These are phyloP conservation scores for Aechmea fasciata DNA, from an alignment of 176 grass and related monocot species.

Conservation along the genomic window DNA sequence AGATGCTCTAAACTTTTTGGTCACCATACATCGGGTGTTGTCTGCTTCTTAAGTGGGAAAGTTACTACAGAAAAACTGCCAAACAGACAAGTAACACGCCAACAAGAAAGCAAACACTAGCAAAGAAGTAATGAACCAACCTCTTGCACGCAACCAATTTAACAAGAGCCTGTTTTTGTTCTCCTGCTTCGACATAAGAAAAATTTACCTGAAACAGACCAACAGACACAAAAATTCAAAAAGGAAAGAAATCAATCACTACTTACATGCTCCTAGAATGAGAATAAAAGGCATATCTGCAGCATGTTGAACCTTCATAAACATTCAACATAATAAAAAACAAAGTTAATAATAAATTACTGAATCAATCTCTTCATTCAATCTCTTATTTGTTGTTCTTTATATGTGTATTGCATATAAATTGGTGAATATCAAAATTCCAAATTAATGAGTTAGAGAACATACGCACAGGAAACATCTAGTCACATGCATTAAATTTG, in stretches of 20 bases:
- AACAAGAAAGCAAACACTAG: not conserved
- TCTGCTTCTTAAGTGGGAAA: too few species aligned
- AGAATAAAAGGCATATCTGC: not conserved
- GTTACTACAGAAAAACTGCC: not conserved
- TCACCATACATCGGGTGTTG: too few species aligned
- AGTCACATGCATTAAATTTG: too few species aligned
- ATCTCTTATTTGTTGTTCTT: too few species aligned
- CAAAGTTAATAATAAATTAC: too few species aligned
- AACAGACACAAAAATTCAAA: not conserved
- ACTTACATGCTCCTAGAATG: not conserved
- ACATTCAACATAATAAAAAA: too few species aligned
- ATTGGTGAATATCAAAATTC: too few species aligned
- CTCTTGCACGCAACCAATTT: constrained; percentile 89
- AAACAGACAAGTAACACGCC: not conserved
- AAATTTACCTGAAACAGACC: constrained; percentile 59
- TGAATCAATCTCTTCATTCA: too few species aligned
- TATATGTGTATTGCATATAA: too few species aligned
- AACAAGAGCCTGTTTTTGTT: constrained; percentile 86
- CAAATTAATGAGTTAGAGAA: too few species aligned
- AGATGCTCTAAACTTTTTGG: too few species aligned
- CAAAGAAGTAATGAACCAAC: constrained; percentile 20
- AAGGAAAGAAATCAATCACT: constrained; percentile 2
- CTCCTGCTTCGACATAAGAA: constrained; percentile 78
- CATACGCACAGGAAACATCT: too few species aligned
- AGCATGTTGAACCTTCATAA: not conserved